These are phyloP conservation scores for Peronospora destructor DNA, from an alignment of 352 stramenopile species.

Conservation along the genomic window DNA sequence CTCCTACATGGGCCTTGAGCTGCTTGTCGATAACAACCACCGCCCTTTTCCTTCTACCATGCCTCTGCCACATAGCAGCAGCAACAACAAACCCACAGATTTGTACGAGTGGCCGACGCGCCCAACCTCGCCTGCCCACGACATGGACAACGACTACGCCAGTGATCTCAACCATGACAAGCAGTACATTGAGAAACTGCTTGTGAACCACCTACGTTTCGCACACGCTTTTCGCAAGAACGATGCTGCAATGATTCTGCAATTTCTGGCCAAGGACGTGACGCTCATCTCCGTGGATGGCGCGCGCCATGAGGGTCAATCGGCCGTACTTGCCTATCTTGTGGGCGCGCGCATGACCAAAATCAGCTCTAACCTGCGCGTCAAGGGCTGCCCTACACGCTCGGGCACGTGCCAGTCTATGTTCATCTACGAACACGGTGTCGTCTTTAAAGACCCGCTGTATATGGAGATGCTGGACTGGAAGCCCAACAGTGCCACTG, in stretches of 20 bases:
- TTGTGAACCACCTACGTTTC: slow-evolving; percentile 55
- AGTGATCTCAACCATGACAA: slow-evolving; percentile 12
- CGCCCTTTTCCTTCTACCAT: slow-evolving; percentile 5
- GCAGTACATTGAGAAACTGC: slow-evolving; percentile 36
- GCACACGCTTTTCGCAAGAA: slow-evolving; percentile 69
- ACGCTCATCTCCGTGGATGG: slow-evolving; percentile 45
- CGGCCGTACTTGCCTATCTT: slow-evolving; percentile 62
- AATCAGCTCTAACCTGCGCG: slow-evolving; percentile 52
- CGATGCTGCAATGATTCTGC: slow-evolving; percentile 56
- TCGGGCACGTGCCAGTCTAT: slow-evolving; percentile 47
- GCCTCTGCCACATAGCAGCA: slow-evolving; percentile 8
- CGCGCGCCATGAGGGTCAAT: slow-evolving; percentile 36
- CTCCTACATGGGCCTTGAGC: slow-evolving; percentile 21
- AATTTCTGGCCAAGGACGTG: slow-evolving; percentile 60
- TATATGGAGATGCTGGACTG: slow-evolving; percentile 70
- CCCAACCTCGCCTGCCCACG: slow-evolving; percentile 14
- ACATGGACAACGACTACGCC: slow-evolving; percentile 7
- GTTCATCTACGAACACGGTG: slow-evolving; percentile 69
- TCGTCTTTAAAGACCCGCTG: slow-evolving; percentile 60
- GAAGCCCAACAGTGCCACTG: slow-evolving; percentile 25
- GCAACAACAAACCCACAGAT: slow-evolving; percentile 4
- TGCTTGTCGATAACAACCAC: neutral
- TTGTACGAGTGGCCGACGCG: slow-evolving; percentile 12
- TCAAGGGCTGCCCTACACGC: slow-evolving; percentile 52
- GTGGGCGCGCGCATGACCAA: slow-evolving; percentile 66